Percentiles rank a stretch among this genome's conserved stretches.
Conservation (phyloP, 352 stramenopile species). For the Phytophthora fragariaefolia region DNA sequence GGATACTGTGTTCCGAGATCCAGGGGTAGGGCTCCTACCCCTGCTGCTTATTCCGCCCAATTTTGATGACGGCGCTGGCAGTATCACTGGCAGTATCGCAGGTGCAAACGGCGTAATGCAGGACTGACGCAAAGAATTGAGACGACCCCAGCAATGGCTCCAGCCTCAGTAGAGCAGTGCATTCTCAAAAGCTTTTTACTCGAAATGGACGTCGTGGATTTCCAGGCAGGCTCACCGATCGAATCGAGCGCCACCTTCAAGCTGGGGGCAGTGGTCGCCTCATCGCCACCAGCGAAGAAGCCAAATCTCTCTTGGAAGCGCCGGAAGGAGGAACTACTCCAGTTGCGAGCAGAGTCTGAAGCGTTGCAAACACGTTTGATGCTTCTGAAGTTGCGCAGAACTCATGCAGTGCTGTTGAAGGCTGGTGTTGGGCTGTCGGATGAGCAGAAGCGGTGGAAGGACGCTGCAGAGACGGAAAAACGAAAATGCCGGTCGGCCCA, state of each 20-base stretch:
- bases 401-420: constrained; percentile 11
- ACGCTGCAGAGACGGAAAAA: constrained; percentile 16
- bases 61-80: constrained; percentile 29
- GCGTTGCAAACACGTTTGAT: constrained; percentile 38
- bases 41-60: background rate
- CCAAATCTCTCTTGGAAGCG: constrained; percentile 42
- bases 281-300: constrained; percentile 19
- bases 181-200: constrained; percentile 13
- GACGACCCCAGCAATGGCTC: background rate
- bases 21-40: no score
- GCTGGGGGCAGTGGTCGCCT: background rate
- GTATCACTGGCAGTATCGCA: constrained; percentile 10
- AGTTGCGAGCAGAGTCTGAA: constrained; percentile 29
- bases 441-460: constrained; percentile 15
- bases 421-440: constrained; percentile 4
- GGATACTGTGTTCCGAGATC: no score
- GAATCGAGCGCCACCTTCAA: constrained; percentile 3
- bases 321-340: constrained; percentile 43
- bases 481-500: background rate
- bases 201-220: constrained; percentile 21
- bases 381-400: constrained; percentile 29
- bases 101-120: constrained; percentile 9
- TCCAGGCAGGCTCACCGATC: background rate
- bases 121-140: background rate
- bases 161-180: background rate